Conservation (phyloP, 257 asterid genomes). For the Fraxinus anomala region DNA sequence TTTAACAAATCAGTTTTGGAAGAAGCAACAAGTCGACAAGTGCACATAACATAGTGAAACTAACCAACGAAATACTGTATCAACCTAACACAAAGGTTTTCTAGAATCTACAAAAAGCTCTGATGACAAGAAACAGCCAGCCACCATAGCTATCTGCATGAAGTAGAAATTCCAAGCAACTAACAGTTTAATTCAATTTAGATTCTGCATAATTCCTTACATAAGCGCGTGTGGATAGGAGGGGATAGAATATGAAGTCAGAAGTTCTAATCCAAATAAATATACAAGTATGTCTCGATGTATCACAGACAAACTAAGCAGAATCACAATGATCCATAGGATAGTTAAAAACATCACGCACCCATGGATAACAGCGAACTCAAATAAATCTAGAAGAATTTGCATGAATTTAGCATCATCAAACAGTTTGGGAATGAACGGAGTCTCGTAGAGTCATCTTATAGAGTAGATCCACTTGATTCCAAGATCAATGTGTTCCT, state of each 20-base stretch:
- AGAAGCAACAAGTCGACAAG: too few relatives aligned
- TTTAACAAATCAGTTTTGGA: too few relatives aligned
- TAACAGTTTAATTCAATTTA: neutral
- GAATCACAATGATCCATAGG: too few relatives aligned
- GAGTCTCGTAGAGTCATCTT: too few relatives aligned
- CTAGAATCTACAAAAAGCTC: too few relatives aligned
- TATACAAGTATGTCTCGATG: neutral
- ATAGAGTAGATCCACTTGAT: conserved; percentile 10
- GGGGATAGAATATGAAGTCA: neutral
- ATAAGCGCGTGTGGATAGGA: neutral
- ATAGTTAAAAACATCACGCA: neutral
- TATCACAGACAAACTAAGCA: neutral
- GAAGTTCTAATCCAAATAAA: neutral
- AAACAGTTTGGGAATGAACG: neutral
- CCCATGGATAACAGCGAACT: neutral
- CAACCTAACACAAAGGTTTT: too few relatives aligned
- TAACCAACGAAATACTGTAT: too few relatives aligned
- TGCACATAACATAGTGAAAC: too few relatives aligned
- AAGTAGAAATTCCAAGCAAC: neutral
- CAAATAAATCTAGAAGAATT: neutral
- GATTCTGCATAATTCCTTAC: neutral
- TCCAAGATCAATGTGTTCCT: conserved; percentile 32
- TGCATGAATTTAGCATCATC: neutral
- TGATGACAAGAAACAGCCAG: neutral
- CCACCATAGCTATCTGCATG: neutral